Evolutionary conservation across 106 monocot species (phyloP).

Genomic region (Narthecium ossifragum): DNA sequence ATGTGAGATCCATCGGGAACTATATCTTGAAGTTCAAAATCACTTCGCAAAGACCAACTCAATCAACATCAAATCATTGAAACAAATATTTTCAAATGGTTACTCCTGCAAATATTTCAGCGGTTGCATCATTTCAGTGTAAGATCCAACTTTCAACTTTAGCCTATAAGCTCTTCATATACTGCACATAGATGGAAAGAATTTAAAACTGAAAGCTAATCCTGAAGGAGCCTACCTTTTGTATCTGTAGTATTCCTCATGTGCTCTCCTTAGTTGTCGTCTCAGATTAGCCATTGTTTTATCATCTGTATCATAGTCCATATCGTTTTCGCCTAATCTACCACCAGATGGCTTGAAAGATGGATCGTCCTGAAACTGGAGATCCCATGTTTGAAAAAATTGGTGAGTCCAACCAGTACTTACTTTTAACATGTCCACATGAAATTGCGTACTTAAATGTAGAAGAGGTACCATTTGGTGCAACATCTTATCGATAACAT

Average conservation of each 20-base stretch:
- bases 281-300: constrained; percentile 92
- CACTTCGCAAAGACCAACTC: too few species aligned
- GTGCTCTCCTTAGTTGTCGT: constrained; percentile 83
- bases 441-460: background rate
- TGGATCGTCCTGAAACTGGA: constrained; percentile 82
- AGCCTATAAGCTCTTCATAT: too few species aligned
- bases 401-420: background rate
- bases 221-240: too few species aligned
- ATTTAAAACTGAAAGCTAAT: too few species aligned
- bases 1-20: too few species aligned
- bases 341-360: constrained; percentile 96
- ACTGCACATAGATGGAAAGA: too few species aligned
- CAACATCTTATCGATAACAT: constrained; percentile 90
- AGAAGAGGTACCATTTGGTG: constrained; percentile 65
- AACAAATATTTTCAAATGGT: too few species aligned
- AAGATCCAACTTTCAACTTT: too few species aligned
- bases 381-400: background rate
- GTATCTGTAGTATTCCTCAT: constrained; percentile 93
- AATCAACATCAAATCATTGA: too few species aligned
- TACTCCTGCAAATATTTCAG: too few species aligned
- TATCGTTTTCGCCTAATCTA: constrained; percentile 96
- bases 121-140: too few species aligned
- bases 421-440: background rate
- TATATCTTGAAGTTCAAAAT: too few species aligned
- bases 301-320: constrained; percentile 99